Percentiles rank a stretch among this genome's conserved stretches.
Evolutionary conservation across 1,284 basidiomycete species (phyloP).

Genomic region (Fomitopsis betulina): DNA sequence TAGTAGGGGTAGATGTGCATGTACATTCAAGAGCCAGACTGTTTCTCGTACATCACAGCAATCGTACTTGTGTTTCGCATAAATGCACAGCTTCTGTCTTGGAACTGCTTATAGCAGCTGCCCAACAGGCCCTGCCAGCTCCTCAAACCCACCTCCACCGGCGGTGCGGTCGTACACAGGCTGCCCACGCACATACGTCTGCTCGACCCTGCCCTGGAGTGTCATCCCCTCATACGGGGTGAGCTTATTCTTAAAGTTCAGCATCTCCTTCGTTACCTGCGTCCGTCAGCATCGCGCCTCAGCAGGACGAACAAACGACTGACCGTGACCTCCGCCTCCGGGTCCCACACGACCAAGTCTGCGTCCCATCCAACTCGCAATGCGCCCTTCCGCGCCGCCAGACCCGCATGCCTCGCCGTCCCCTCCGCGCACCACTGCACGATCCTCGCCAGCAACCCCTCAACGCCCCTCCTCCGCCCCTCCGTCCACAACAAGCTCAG

Average conservation of each 20-base stretch:
- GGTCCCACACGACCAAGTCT: slow-evolving; percentile 84
- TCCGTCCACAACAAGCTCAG: slow-evolving; percentile 86
- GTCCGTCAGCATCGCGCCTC: neutral
- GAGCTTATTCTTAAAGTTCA: slow-evolving; percentile 91
- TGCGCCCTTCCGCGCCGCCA: slow-evolving; percentile 66
- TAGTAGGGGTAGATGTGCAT: neutral
- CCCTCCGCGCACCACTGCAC: slow-evolving; percentile 67
- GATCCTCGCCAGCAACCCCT: slow-evolving; percentile 47
- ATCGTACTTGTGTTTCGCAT: too few species aligned
- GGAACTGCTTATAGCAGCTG: slow-evolving; percentile 22
- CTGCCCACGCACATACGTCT: slow-evolving; percentile 74
- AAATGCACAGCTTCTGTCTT: too few species aligned
- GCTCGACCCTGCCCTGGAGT: slow-evolving; percentile 66
- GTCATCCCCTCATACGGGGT: slow-evolving; percentile 80
- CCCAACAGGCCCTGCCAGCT: slow-evolving; percentile 26
- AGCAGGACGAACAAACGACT: slow-evolving; percentile 14
- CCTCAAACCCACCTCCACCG: slow-evolving; percentile 32
- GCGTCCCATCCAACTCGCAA: slow-evolving; percentile 74
- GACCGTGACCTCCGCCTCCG: slow-evolving; percentile 61
- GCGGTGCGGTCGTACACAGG: slow-evolving; percentile 52
- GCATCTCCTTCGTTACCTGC: slow-evolving; percentile 66
- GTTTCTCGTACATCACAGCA: too few species aligned
- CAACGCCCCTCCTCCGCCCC: slow-evolving; percentile 51
- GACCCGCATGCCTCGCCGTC: slow-evolving; percentile 76
- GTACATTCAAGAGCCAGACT: too few species aligned